Conservation (phyloP, 805 yeast genomes). For the Kodamaea hsintzibuensis region DNA sequence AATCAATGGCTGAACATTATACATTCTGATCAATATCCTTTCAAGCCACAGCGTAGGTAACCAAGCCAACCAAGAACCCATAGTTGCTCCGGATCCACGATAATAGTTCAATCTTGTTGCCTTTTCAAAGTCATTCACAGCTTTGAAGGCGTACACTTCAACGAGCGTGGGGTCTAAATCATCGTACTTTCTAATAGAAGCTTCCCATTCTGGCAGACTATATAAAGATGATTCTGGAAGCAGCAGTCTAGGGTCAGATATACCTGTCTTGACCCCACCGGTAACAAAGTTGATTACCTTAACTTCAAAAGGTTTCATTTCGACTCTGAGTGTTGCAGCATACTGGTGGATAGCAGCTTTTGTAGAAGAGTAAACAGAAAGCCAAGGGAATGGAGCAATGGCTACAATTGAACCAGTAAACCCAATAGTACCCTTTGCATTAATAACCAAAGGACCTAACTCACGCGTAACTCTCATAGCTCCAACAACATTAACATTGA, state of each 20-base stretch:
- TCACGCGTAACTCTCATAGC: conserved; percentile 65
- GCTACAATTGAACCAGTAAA: conserved; percentile 79
- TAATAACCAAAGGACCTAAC: conserved; percentile 54
- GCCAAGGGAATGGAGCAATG: conserved; percentile 66
- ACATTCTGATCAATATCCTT: background rate
- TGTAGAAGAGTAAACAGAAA: conserved; percentile 62
- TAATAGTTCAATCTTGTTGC: background rate
- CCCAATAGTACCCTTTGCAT: conserved; percentile 66
- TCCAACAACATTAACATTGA: conserved; percentile 69
- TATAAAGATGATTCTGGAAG: conserved; percentile 57
- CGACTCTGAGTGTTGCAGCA: conserved; percentile 61
- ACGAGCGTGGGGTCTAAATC: conserved; percentile 60
- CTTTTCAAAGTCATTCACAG: conserved; percentile 46
- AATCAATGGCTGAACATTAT: background rate
- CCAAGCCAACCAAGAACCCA: background rate
- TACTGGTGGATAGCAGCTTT: conserved; percentile 80
- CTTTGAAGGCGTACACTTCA: conserved; percentile 53
- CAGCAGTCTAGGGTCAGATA: conserved; percentile 58
- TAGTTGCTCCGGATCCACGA: conserved; percentile 6
- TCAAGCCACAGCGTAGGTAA: background rate
- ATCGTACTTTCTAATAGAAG: conserved; percentile 58
- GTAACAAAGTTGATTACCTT: conserved; percentile 68
- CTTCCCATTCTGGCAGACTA: conserved; percentile 49
- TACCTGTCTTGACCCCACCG: conserved; percentile 73
- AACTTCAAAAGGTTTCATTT: conserved; percentile 73